phyloP scores from a whole-genome alignment of 164 flowering plant species.

The Aristolochia contorta region DNA sequence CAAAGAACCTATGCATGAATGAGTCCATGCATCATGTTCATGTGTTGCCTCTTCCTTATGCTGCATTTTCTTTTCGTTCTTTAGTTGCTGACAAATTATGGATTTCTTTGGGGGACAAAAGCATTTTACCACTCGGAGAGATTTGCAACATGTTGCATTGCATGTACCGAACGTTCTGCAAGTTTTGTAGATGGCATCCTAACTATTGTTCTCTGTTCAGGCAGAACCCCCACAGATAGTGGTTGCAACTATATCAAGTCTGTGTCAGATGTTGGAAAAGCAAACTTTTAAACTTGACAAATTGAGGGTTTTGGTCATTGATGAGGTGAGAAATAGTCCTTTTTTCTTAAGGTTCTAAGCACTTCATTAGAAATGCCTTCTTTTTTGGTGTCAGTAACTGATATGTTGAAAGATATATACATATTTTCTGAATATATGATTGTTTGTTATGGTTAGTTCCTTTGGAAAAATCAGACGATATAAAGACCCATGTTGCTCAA shows the following conservation, averaged over 20 bases:
- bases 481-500: neutral
- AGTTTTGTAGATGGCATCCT: too few relatives aligned
- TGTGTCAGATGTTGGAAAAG: conserved; percentile 85
- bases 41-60: neutral
- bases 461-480: neutral
- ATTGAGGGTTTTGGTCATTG: conserved; percentile 66
- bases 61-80: conserved; percentile 5
- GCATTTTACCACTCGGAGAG: too few relatives aligned
- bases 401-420: neutral
- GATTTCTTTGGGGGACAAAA: too few relatives aligned
- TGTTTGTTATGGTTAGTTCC: neutral
- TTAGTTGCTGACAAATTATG: too few relatives aligned
- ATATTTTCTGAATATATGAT: neutral
- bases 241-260: conserved; percentile 73
- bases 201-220: conserved; percentile 20
- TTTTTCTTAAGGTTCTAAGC: neutral
- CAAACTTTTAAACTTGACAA: conserved; percentile 48
- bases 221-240: conserved; percentile 87
- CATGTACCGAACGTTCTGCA: too few relatives aligned
- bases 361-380: neutral
- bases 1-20: too few relatives aligned
- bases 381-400: neutral
- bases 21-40: neutral
- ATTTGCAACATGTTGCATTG: too few relatives aligned
- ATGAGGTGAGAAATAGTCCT: conserved; percentile 49